Evolutionary conservation across 2,329 filamentous ascomycete genomes (phyloP).

Genomic region (Botrytis medusae): DNA sequence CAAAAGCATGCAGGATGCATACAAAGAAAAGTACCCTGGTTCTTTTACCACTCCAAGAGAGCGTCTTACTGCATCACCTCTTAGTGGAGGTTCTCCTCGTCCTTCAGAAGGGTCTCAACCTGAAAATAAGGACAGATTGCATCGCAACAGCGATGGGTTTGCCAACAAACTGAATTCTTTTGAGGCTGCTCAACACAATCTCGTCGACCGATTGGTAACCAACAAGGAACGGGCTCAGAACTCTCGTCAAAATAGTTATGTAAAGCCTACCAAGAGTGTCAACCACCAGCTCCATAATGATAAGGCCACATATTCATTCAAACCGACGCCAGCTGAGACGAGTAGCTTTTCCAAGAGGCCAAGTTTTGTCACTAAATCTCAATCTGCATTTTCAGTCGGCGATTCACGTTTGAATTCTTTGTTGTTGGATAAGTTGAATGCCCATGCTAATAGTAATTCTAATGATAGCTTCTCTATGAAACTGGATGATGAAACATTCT

Average conservation of each 20-base stretch:
- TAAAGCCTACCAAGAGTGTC: slow-evolving; percentile 4
- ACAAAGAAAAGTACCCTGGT: slow-evolving; percentile 25
- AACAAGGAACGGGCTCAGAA: slow-evolving; percentile 27
- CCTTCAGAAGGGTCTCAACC: slow-evolving; percentile 31
- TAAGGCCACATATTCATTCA: slow-evolving; percentile 16
- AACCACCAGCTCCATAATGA: neutral
- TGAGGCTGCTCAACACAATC: slow-evolving; percentile 30
- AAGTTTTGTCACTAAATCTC: slow-evolving; percentile 21
- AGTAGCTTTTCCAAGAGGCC: slow-evolving; percentile 29
- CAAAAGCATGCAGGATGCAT: slow-evolving; percentile 19
- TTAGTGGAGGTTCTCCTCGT: slow-evolving; percentile 35
- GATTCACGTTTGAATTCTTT: slow-evolving; percentile 21
- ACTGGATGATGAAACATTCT: slow-evolving; percentile 46
- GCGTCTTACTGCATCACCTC: slow-evolving; percentile 29
- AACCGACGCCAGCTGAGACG: slow-evolving; percentile 20
- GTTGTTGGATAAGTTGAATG: slow-evolving; percentile 19
- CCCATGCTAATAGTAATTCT: slow-evolving; percentile 36
- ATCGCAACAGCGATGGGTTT: neutral
- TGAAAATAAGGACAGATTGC: slow-evolving; percentile 24
- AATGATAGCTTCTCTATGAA: slow-evolving; percentile 44
- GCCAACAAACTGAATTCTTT: slow-evolving; percentile 31
- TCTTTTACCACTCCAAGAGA: slow-evolving; percentile 18
- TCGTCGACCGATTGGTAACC: slow-evolving; percentile 32
- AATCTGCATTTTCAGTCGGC: slow-evolving; percentile 22
- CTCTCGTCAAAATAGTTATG: slow-evolving; percentile 4